Base-by-base conservation (phyloP, 2,329 filamentous ascomycete genomes). In the Pseudogymnoascus sp. region DNA sequence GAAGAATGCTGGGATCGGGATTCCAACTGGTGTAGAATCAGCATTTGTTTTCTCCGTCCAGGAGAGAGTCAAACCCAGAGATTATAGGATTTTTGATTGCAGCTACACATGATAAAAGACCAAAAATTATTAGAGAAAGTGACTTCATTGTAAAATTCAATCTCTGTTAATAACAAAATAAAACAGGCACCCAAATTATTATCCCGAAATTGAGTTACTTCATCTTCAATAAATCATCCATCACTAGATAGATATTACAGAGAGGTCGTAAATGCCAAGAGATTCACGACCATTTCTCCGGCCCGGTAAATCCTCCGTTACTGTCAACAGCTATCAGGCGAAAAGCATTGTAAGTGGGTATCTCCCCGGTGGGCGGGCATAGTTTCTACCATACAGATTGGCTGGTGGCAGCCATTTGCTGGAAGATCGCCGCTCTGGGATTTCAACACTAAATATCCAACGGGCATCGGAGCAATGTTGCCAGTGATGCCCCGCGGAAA, bases 1-100 rank as follows among this genome's bases (percentile, higher is more conserved):
- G 74, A 9, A 82, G 66, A 39, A 83, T 77, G 0, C 80, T 81
- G 0, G 81, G 80, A 65, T 84, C 81, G 11, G 81, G 77, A 63
- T 83, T 82, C 69, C 80, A 83, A 14, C 81, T 42, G n/a, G 16
- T 42, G 19, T 19, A 42, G 16, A 12, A 22, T 42, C 16, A 42
- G 39, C 16, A 42, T 42, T 42, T 42, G 39, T 42, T 42, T 12
- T 42, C 39, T 42, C 19, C 11, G 8, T 42, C 16, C 16, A 5
- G n/a, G 38, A 7, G 12, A 19, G 38, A 22, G 16, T 8, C 39
- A 42, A 22, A 42, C 39, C 39, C 39, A 19, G 39, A 42, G 19
- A 42, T 42, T 42, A 42, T 42, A 22, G 39, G 39, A 42, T 42
- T 42, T 42, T 42, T 42, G 2, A 42, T 42, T 9, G 39, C 39